Evolutionary conservation across 148 eudicot genomes (phyloP), one percentile per base, ranked within the genome.

Genomic region (Silene uniflora): DNA sequence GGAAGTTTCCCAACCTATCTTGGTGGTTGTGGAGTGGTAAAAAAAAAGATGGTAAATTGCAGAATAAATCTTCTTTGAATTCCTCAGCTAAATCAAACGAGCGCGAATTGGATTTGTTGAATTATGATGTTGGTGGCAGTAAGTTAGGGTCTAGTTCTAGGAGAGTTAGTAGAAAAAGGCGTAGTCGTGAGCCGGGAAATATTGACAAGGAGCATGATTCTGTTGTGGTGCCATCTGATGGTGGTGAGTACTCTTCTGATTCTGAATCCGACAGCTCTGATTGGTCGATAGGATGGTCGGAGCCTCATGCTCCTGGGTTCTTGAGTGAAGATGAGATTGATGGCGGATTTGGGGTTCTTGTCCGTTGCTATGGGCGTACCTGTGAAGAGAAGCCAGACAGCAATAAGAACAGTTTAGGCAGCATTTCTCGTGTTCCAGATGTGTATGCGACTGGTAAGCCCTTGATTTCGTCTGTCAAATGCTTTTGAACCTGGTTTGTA

Each of bases 271-370:
- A 88, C 63, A 93, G 88, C 59, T 91, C 98, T 10, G 98, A 93
- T 84, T 91, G 98, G 97, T 91, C 98, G 0, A 89, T 93, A 16
- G 97, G 97, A 79, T 93, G 98, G 98, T 79, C 89, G 72, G 98
- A 93, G 79, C 97, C 95, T 6, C 97, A 88, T 72, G 93, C 86
- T 65, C 80, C 91, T 71, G 95, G 83, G 77, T 93, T 93, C 82
- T 89, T 88, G 85, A 87, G 91, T 81, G 97, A 91, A 67, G 95
- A 90, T 75, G 98, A 88, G 83, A 85, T 47, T 7, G 98, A 89
- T 68, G 84, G 82, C 70, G 91, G 95, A 69, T 93, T 93, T 87
- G 98, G 91, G 46, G 97, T 93, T 72, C 76, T 93, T 67, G 98
- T 93, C 69, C 98, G 91, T 76, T 93, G 97, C 84, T 93, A 91